Conservation (phyloP, 345 rosid species). For the Euclidium syriacum region DNA sequence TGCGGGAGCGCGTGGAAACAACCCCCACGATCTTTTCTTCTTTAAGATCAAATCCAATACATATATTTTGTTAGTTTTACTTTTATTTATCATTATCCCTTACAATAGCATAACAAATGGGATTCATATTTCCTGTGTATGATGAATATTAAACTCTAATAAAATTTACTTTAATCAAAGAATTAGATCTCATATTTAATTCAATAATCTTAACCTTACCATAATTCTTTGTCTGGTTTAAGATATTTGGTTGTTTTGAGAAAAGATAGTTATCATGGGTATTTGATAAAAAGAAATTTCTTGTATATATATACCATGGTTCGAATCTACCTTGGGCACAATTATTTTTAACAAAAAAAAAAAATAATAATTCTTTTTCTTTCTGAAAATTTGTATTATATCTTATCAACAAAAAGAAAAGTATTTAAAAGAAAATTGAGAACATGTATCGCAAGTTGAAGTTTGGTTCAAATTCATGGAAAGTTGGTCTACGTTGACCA, state of each 20-base stretch:
- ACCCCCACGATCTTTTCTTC: conserved; percentile 11
- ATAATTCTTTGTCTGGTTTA: neutral
- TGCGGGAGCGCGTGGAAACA: neutral
- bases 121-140: too few species aligned
- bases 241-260: neutral
- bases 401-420: too few species aligned
- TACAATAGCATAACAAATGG: too few species aligned
- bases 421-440: neutral
- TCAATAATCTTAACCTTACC: neutral
- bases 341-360: too few species aligned
- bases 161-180: neutral
- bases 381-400: too few species aligned
- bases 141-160: neutral
- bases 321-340: too few species aligned
- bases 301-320: too few species aligned
- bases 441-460: neutral
- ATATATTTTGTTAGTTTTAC: too few species aligned
- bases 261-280: neutral
- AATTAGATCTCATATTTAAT: neutral
- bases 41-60: too few species aligned
- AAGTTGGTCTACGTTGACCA: conserved; percentile 6
- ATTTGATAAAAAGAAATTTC: too few species aligned
- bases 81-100: too few species aligned
- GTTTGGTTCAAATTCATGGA: neutral
- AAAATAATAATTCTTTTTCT: too few species aligned